phyloP scores from a whole-genome alignment of 2,329 filamentous ascomycete species.

The Magnaporthiopsis incrustans region DNA sequence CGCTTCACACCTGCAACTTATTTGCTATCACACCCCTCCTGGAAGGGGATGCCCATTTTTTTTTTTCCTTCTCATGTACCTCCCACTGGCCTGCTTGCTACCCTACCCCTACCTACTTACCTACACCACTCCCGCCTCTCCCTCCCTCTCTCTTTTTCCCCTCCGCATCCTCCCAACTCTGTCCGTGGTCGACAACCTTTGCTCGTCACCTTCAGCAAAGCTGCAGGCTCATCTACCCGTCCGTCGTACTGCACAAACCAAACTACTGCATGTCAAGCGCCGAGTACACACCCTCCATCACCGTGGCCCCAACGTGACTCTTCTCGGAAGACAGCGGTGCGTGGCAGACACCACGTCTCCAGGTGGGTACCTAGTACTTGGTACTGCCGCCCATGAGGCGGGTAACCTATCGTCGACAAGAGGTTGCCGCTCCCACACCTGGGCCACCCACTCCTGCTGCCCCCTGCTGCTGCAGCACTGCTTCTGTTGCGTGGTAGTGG shows the following conservation, averaged over 20 bases:
- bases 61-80: slow-evolving; percentile 5
- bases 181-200: slow-evolving; percentile 1
- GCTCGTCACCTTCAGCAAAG: slow-evolving; percentile 8
- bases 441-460: slow-evolving; percentile 4
- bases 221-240: neutral
- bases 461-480: slow-evolving; percentile 8
- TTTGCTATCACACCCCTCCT: slow-evolving; percentile 25
- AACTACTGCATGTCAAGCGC: slow-evolving; percentile 29
- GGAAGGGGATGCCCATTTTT: slow-evolving; percentile 1
- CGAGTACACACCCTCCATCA: slow-evolving; percentile 18
- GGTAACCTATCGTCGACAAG: slow-evolving; percentile 16
- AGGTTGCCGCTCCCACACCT: slow-evolving; percentile 25
- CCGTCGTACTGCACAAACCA: slow-evolving; percentile 8
- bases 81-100: slow-evolving; percentile 3
- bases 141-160: neutral
- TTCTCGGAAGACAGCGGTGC: slow-evolving; percentile 3
- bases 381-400: slow-evolving; percentile 16
- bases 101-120: neutral
- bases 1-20: slow-evolving; percentile 35
- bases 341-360: slow-evolving; percentile 10
- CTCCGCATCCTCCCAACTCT: slow-evolving; percentile 8
- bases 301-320: slow-evolving; percentile 9
- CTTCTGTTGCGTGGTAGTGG: slow-evolving; percentile 9
- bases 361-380: slow-evolving; percentile 16
- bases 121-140: slow-evolving; percentile 7